These are phyloP conservation scores for Monosporascus ibericus DNA, from an alignment of 2,329 filamentous ascomycete species.

Conservation along the genomic window DNA sequence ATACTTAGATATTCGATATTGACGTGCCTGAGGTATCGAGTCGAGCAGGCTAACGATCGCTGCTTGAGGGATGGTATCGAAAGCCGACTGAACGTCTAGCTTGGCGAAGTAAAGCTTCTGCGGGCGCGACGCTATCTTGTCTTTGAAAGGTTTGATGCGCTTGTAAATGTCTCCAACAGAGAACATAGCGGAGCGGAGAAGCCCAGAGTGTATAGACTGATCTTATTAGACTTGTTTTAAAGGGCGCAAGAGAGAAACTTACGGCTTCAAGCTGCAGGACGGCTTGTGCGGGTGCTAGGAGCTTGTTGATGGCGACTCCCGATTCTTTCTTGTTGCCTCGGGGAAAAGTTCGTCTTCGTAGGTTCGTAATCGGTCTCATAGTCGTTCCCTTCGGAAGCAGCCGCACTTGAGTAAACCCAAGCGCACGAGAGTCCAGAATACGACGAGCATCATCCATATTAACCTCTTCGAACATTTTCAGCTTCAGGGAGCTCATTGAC, in stretches of 20 bases:
- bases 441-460: slow-evolving; percentile 47
- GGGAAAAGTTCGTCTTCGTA: slow-evolving; percentile 58
- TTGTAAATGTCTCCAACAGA: slow-evolving; percentile 76
- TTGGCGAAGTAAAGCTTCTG: slow-evolving; percentile 77
- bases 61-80: slow-evolving; percentile 88
- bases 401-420: slow-evolving; percentile 75
- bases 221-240: slow-evolving; percentile 6
- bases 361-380: slow-evolving; percentile 81
- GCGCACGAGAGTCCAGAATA: slow-evolving; percentile 53
- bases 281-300: slow-evolving; percentile 68
- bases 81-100: slow-evolving; percentile 84
- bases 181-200: slow-evolving; percentile 73
- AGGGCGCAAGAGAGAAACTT: slow-evolving; percentile 6
- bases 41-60: slow-evolving; percentile 62
- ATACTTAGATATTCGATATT: slow-evolving; percentile 70
- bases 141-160: slow-evolving; percentile 65
- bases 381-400: slow-evolving; percentile 74
- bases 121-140: slow-evolving; percentile 31
- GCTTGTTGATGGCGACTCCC: slow-evolving; percentile 38
- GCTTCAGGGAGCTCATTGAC: slow-evolving; percentile 60
- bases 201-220: slow-evolving; percentile 44
- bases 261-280: slow-evolving; percentile 76
- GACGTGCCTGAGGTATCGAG: slow-evolving; percentile 47
- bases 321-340: slow-evolving; percentile 32
- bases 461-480: slow-evolving; percentile 74